phyloP scores from a whole-genome alignment of 768 basidiomycete genomes.

The Termitomyces heimii region DNA sequence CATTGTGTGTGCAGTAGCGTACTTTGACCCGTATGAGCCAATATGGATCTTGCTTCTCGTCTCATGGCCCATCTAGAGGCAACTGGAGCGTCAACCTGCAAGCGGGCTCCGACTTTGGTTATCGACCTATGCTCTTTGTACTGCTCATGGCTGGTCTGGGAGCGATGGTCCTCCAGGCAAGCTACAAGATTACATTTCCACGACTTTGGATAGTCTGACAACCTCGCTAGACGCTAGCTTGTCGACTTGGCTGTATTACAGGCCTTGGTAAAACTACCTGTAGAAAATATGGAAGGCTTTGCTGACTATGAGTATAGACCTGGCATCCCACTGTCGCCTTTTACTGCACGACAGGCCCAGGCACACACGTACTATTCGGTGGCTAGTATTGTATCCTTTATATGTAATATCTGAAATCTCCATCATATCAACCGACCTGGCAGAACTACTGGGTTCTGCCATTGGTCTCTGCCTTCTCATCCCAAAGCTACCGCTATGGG shows the following conservation, averaged over 20 bases:
- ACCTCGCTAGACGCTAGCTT: slow-evolving; percentile 47
- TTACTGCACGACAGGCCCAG: slow-evolving; percentile 47
- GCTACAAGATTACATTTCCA: not conserved
- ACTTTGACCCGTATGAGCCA: slow-evolving; percentile 60
- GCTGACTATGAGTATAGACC: slow-evolving; percentile 28
- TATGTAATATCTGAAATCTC: slow-evolving; percentile 51
- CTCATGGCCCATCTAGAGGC: slow-evolving; percentile 32
- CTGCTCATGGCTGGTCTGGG: slow-evolving; percentile 57
- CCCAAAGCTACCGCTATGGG: slow-evolving; percentile 52
- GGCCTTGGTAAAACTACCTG: slow-evolving; percentile 41
- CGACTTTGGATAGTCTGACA: not conserved
- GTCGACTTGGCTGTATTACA: slow-evolving; percentile 63
- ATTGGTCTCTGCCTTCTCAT: slow-evolving; percentile 64
- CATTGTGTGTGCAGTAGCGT: slow-evolving; percentile 67
- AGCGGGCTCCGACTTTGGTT: slow-evolving; percentile 71
- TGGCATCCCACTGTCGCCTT: slow-evolving; percentile 55
- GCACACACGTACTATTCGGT: slow-evolving; percentile 40
- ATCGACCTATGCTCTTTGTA: slow-evolving; percentile 65
- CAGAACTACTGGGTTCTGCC: slow-evolving; percentile 65
- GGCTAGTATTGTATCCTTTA: slow-evolving; percentile 47
- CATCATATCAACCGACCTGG: slow-evolving; percentile 64
- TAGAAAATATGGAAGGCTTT: not conserved
- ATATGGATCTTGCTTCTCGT: not conserved
- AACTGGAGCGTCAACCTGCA: slow-evolving; percentile 81
- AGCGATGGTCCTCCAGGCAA: slow-evolving; percentile 63